Evolutionary conservation across 1,284 basidiomycete species (phyloP).

Genomic region (Cutaneotrichosporon sp.): DNA sequence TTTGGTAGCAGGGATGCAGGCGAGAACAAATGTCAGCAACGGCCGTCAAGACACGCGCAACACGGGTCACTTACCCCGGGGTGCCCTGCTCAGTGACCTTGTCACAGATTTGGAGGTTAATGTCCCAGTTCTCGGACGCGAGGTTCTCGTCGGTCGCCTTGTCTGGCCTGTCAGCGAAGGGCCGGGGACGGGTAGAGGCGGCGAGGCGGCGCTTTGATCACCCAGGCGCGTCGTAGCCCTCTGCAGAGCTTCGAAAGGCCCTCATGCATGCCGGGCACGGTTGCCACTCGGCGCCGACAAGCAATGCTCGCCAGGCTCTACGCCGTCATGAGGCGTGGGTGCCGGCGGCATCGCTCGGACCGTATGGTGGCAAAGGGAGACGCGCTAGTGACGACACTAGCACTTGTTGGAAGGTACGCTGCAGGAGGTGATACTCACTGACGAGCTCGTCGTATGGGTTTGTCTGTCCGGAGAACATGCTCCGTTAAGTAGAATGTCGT

Average conservation of each 20-base stretch:
- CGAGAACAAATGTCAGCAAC: no score
- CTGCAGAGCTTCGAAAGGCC: no score
- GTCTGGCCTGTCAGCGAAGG: conserved; percentile 51
- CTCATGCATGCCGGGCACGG: no score
- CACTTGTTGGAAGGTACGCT: neutral
- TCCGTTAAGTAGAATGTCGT: neutral
- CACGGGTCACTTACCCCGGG: conserved; percentile 57
- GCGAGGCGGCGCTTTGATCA: no score
- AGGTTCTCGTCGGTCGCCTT: conserved; percentile 95
- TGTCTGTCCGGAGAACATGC: conserved; percentile 50
- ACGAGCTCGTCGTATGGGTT: conserved; percentile 94
- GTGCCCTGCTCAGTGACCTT: conserved; percentile 86
- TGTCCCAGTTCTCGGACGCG: conserved; percentile 91
- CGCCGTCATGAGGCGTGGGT: no score
- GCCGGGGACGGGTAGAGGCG: neutral
- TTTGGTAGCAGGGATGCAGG: no score
- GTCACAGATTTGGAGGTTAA: conserved; percentile 92
- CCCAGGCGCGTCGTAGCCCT: no score
- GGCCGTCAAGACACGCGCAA: neutral
- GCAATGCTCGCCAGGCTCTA: no score
- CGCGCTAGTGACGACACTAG: neutral
- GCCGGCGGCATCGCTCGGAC: neutral
- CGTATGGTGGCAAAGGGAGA: neutral
- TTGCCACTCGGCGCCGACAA: neutral
- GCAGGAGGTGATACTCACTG: conserved; percentile 54